Evolutionary conservation across 352 stramenopile species (phyloP), one percentile per base, ranked within the genome.

Genomic region (Pseudoperonospora humuli): DNA sequence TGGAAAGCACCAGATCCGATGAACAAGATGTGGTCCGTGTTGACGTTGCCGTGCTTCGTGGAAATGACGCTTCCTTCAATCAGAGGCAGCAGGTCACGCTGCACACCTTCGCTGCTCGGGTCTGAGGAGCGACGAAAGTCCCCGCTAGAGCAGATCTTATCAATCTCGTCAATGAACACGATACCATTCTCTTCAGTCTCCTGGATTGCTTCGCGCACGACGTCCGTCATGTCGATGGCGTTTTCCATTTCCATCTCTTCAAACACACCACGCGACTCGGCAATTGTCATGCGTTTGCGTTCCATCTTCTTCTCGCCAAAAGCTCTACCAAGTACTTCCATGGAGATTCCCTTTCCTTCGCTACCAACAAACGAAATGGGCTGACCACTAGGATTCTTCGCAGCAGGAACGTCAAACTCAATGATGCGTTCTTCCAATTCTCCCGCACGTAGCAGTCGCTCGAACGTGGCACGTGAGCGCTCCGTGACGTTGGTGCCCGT

Each of bases 101-200:
- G 96, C 27, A 99, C 97, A 26, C 97, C 96, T 59, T 99, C 96
- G 34, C 93, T 96, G 61, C 89, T 98, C 5, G 96, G 96, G 63
- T 99, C 96, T 0, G 95, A 93, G 10, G 85, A 84, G 33, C 86
- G 73, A 44, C 86, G 73, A 61, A 93, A 96, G 60, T 98, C 93
- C 48, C 88, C 90, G 21, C 82, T 92, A 29, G 93, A 97, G 61
- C 95, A 98, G 53, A 99, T 99, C 73, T 99, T 99, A 68, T 99
- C 96, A 52, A 99, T 99, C 63, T 99, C 97, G 69, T 99, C 97
- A 53, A 99, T 99, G 63, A 99, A 99, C 23, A 99, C 97, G 57
- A 99, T 99, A 10, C 97, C 97, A 46, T 95, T 97, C 72, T 99
- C 92, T 62, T 99, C 96, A 5, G 97, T 97, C 55, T 93, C 76